Percentiles rank a stretch among this genome's conserved stretches.
These are phyloP conservation scores for Canavalia ensiformis DNA, from an alignment of 306 rosid genomes.

Conservation along the genomic window DNA sequence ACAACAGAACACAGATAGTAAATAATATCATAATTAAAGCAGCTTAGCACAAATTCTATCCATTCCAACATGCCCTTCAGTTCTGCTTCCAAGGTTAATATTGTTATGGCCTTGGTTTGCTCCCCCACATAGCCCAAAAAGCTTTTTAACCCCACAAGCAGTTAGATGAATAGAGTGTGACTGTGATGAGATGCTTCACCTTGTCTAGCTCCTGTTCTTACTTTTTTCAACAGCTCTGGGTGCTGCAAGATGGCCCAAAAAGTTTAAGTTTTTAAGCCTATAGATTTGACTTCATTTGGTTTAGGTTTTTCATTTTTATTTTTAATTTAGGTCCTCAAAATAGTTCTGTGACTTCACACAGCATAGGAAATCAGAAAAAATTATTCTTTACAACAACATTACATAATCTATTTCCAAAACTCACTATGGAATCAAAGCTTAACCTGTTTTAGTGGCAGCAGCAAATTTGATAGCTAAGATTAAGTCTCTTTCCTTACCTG, in stretches of 20 bases:
- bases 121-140: slow-evolving; percentile 39
- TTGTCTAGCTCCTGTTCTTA: slow-evolving; percentile 64
- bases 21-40: slow-evolving; percentile 44
- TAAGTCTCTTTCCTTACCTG: background rate
- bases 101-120: slow-evolving; percentile 14
- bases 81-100: slow-evolving; percentile 30
- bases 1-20: slow-evolving; percentile 45
- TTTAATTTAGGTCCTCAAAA: too few relatives aligned
- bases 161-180: slow-evolving; percentile 50
- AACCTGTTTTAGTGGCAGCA: background rate
- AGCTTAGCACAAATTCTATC: slow-evolving; percentile 51
- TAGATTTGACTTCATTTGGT: background rate
- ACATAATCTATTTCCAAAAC: background rate
- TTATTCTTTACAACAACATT: too few relatives aligned
- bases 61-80: slow-evolving; percentile 48
- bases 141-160: slow-evolving; percentile 37
- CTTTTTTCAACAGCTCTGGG: slow-evolving; percentile 82
- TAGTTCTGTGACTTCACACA: too few relatives aligned
- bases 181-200: slow-evolving; percentile 6
- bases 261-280: background rate
- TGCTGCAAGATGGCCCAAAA: slow-evolving; percentile 60
- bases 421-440: slow-evolving; percentile 1
- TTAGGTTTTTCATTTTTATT: too few relatives aligned
- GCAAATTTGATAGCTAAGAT: slow-evolving; percentile 6
- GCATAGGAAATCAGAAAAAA: too few relatives aligned